Base-by-base conservation (phyloP, 2,329 filamentous ascomycete genomes). In the Fusarium sp. region DNA sequence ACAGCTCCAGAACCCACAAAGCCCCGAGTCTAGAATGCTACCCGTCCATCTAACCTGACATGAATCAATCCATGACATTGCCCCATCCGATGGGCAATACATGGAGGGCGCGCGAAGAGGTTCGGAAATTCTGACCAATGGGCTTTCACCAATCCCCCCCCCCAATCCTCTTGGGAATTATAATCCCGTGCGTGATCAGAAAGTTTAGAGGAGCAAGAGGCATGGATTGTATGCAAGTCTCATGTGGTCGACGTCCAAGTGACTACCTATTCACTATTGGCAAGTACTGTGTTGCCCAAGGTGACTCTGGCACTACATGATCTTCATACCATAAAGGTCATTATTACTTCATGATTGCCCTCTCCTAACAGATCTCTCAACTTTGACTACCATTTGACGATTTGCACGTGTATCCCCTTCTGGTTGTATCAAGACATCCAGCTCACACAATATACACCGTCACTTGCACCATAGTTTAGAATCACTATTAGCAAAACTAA, bases 71-170 rank as follows among this genome's bases (percentile, higher is more conserved):
- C 20, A 52, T 64, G 50, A 54, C 57, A 60, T 22, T 9, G 7
- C 18, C 33, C 37, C 45, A 69, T 22, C 24, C 24, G 56, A 43
- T 56, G 39, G 9, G 29, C 13, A 56, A 37, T 35, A 37, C 52
- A 24, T 37, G 31, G 52, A 57, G 52, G 54, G 54, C 33, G 33
- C 20, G 16, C 8, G 35, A 7, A 7, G 24, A 14, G 16, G 35
- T 6, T 58, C 50, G 62, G 62, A 20, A 37, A 22, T 27, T 45
- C 7, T 64, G 62, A 18, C 62, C 50, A 64, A 64, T 64, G 16
- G 62, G 18, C 62, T 64, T 56, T 64, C 61, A 56, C 24, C 48
- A 56, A 41, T 29, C 14, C 29, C 13, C 29, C 13, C 20, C 29
- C 13, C 29, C 13, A 14, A 27, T 24, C 31, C 33, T 20, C 24